Percentiles rank a stretch among this genome's conserved stretches.
phyloP scores from a whole-genome alignment of 2,329 filamentous ascomycete genomes.

The Coniochaeta ligniaria region DNA sequence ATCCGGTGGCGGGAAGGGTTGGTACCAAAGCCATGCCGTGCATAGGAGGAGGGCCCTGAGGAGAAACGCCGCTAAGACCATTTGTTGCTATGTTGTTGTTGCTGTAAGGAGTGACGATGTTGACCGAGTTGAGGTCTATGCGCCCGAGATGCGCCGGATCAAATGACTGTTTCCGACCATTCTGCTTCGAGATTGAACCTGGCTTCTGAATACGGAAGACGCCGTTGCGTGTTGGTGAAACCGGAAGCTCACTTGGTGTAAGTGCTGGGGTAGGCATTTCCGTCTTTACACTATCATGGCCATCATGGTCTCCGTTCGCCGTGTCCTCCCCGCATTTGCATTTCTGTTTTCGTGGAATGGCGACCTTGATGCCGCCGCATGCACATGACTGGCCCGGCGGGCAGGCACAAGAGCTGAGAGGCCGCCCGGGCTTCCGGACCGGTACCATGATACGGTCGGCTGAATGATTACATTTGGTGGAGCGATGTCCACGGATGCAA shows the following conservation, averaged over 20 bases:
- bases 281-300: slow-evolving; percentile 9
- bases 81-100: neutral
- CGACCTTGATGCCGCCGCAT: slow-evolving; percentile 57
- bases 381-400: slow-evolving; percentile 53
- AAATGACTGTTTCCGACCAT: slow-evolving; percentile 39
- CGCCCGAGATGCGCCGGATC: slow-evolving; percentile 40
- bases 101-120: slow-evolving; percentile 28
- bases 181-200: slow-evolving; percentile 23
- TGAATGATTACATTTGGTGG: slow-evolving; percentile 65
- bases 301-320: slow-evolving; percentile 5
- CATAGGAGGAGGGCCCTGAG: slow-evolving; percentile 5
- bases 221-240: slow-evolving; percentile 21
- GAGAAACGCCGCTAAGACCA: neutral
- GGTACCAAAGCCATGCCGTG: neutral
- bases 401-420: slow-evolving; percentile 63
- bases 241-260: slow-evolving; percentile 20
- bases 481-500: slow-evolving; percentile 69
- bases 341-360: slow-evolving; percentile 51
- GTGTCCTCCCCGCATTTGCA: slow-evolving; percentile 36
- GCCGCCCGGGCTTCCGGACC: slow-evolving; percentile 65
- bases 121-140: slow-evolving; percentile 46
- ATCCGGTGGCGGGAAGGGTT: neutral
- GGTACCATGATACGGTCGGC: slow-evolving; percentile 62
- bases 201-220: slow-evolving; percentile 41
- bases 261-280: slow-evolving; percentile 12